These are phyloP conservation scores for Takakia lepidozioides DNA, from an alignment of 225 moss, liverwort and hornwort species.

Conservation along the genomic window DNA sequence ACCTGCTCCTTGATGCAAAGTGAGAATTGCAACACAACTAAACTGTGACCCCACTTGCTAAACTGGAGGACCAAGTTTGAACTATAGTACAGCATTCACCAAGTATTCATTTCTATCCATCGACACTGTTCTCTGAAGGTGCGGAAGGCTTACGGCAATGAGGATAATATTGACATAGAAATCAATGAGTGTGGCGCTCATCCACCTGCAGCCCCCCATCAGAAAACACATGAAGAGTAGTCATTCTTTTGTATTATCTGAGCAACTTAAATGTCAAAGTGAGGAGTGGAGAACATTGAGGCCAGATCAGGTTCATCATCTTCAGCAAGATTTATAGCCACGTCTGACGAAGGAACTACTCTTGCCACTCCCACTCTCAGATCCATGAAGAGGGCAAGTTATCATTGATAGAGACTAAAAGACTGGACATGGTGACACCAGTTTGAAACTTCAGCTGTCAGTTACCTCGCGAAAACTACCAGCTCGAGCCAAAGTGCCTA, in stretches of 20 bases:
- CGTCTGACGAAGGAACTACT: too few relatives aligned
- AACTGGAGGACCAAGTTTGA: too few relatives aligned
- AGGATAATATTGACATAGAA: conserved; percentile 63
- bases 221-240: background rate
- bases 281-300: background rate
- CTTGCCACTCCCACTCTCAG: too few relatives aligned
- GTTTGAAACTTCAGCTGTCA: too few relatives aligned
- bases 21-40: background rate
- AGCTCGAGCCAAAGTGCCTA: too few relatives aligned
- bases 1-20: background rate
- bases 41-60: background rate
- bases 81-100: too few relatives aligned
- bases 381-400: too few relatives aligned
- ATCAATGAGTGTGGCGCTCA: conserved; percentile 73
- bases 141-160: conserved; percentile 37
- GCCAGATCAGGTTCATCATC: background rate
- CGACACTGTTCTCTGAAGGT: too few relatives aligned
- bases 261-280: background rate
- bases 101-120: too few relatives aligned
- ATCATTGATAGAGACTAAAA: too few relatives aligned
- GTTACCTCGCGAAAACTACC: too few relatives aligned
- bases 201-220: conserved; percentile 45
- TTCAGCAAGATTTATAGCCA: background rate
- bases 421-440: too few relatives aligned
- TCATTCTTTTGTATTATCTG: background rate